Evolutionary conservation across 331 rosid species (phyloP).

Genomic region (Prunus yedoensis): DNA sequence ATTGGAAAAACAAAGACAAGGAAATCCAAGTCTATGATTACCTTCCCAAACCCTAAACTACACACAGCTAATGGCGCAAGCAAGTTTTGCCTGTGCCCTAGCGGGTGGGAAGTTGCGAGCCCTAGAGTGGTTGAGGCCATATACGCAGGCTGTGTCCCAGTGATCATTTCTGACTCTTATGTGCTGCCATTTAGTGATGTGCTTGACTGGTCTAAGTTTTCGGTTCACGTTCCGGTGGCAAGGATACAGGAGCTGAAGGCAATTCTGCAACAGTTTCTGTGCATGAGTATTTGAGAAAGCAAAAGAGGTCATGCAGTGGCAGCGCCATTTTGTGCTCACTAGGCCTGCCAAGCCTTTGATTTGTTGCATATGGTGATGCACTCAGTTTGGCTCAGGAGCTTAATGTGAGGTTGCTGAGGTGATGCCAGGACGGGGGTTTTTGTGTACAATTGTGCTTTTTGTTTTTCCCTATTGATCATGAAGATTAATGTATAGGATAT

Average conservation of each 20-base stretch:
- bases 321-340: constrained; percentile 48
- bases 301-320: constrained; percentile 41
- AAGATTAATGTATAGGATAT: neutral
- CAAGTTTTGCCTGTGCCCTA: constrained; percentile 63
- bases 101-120: constrained; percentile 72
- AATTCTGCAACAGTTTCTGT: constrained; percentile 40
- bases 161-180: constrained; percentile 47
- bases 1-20: constrained; percentile 42
- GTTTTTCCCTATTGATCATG: neutral
- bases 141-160: constrained; percentile 54
- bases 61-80: constrained; percentile 39
- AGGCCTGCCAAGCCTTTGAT: constrained; percentile 53
- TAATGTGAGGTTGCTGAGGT: constrained; percentile 31
- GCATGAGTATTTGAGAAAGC: constrained; percentile 44
- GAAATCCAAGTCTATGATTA: constrained; percentile 49
- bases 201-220: constrained; percentile 52
- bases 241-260: constrained; percentile 37
- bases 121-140: constrained; percentile 66
- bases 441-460: neutral
- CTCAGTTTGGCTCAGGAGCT: constrained; percentile 62
- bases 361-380: constrained; percentile 60
- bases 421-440: neutral
- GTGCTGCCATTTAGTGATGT: constrained; percentile 68
- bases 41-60: constrained; percentile 47
- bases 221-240: constrained; percentile 38